Percentiles rank a stretch among this genome's conserved stretches.
phyloP scores from a whole-genome alignment of 352 stramenopile species.

The Phytophthora ohioensis region DNA sequence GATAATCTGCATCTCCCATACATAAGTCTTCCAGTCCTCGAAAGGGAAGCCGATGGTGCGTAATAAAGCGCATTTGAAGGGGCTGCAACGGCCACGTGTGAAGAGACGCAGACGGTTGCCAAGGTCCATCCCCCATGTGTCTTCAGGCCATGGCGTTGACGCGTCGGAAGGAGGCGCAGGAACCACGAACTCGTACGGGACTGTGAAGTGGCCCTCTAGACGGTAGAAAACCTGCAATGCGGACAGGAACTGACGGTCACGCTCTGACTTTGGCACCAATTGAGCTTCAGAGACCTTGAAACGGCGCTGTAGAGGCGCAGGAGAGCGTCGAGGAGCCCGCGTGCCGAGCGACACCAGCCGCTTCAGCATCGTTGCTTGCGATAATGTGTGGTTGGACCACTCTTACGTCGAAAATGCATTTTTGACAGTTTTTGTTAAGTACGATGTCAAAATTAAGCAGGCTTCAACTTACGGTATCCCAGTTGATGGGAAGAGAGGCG shows the following conservation, averaged over 20 bases:
- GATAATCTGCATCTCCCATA: constrained; percentile 77
- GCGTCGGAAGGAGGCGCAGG: constrained; percentile 26
- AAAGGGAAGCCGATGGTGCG: constrained; percentile 74
- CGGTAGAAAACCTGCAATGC: constrained; percentile 62
- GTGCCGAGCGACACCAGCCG: constrained; percentile 14
- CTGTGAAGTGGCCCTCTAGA: constrained; percentile 74
- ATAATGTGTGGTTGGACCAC: constrained; percentile 22
- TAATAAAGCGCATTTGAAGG: constrained; percentile 66
- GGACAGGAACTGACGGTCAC: constrained; percentile 61
- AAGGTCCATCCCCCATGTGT: constrained; percentile 60
- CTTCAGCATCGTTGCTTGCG: constrained; percentile 18
- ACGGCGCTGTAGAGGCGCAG: constrained; percentile 12
- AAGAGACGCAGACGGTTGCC: constrained; percentile 66
- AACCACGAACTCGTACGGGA: constrained; percentile 68
- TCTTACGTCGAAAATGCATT: background rate
- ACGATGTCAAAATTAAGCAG: background rate
- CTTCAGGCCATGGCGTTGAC: constrained; percentile 46
- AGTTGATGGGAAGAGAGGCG: constrained; percentile 19
- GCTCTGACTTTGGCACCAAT: constrained; percentile 35
- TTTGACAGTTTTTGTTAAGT: constrained; percentile 3
- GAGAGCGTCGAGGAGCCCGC: background rate
- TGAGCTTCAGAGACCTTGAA: background rate
- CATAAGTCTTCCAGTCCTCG: constrained; percentile 74
- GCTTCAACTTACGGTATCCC: constrained; percentile 14
- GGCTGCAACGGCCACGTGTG: constrained; percentile 60